Evolutionary conservation across 106 monocot species (phyloP), one percentile per base, ranked within the genome.

Genomic region (Narthecium ossifragum): DNA sequence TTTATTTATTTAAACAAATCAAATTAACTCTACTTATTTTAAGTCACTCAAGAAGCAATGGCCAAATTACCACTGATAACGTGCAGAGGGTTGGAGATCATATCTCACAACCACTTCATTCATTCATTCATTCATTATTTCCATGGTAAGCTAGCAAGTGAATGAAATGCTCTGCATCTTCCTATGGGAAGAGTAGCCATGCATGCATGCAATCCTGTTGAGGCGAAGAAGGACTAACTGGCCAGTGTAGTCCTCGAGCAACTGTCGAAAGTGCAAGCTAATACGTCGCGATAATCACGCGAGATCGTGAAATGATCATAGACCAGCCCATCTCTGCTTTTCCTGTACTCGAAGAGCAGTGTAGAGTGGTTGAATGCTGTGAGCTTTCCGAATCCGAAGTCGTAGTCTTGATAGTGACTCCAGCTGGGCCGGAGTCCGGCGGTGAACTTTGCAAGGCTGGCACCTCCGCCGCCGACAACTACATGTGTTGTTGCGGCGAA

Each of bases 401-500:
- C 80, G 11, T 20, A 45, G 59, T 96, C 94, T 23, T 65, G 82
- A 29, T 66, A 73, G 46, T 81, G 41, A 61, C 90, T 90, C 94
- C 94, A 96, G 25, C 66, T 56, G 4, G 94, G 45, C 8, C 33
- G 15, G 17, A 66, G 17, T 1, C n/a, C n/a, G n/a, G 73, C 17
- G 3, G 69, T 56, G 70, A 75, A 90, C 12, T 59, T 66, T 0
- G 94, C 63, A 29, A 96, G 83, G 58, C 64, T 73, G 6, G 83
- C 77, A 34, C 94, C 90, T 7, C 76, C 94, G 4, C 90, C 90
- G 3, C 94, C 94, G 1, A 78, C 86, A 21, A 96, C 94, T 20
- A 96, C 58, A 70, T 90, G 89, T 14, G 83, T 96, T 20, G 90
- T 96, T 50, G 83, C 94, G 36, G 27, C 60, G 22, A 96, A 76